Conservation (phyloP, 2,329 filamentous ascomycete species). For the Arthrobotrys pseudoclavata region DNA sequence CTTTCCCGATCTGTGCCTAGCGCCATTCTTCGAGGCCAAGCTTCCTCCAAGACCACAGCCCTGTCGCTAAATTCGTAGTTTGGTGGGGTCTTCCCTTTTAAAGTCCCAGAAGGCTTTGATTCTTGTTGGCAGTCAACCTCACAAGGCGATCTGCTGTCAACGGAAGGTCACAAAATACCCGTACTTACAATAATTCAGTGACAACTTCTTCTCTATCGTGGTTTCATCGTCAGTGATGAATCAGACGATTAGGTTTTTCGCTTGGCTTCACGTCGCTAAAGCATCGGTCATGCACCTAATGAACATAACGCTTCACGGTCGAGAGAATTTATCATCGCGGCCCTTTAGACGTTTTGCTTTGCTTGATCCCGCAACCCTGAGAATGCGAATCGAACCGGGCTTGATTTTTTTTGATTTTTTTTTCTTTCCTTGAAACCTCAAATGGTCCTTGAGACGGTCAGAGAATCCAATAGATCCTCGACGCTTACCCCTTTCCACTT, state of each 20-base stretch:
- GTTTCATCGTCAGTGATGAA: conserved; percentile 45
- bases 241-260: conserved; percentile 56
- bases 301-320: conserved; percentile 31
- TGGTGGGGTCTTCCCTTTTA: conserved; percentile 50
- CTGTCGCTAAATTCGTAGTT: conserved; percentile 57
- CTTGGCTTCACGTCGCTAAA: conserved; percentile 58
- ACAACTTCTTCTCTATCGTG: conserved; percentile 20
- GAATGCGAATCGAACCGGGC: background rate
- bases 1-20: conserved; percentile 51
- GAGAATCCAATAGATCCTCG: conserved; percentile 41
- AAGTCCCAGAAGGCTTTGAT: conserved; percentile 30
- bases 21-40: conserved; percentile 34
- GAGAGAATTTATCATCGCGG: conserved; percentile 53
- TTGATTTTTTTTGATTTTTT: too few species aligned
- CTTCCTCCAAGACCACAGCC: conserved; percentile 60
- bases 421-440: conserved; percentile 30
- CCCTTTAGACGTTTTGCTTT: background rate
- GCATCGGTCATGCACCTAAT: conserved; percentile 41
- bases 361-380: conserved; percentile 37
- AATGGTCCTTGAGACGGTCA: conserved; percentile 10
- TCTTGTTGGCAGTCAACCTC: conserved; percentile 55
- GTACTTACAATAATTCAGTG: background rate
- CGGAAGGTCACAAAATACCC: conserved; percentile 21
- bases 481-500: conserved; percentile 36
- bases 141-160: conserved; percentile 56